Evolutionary conservation across 257 asterid genomes (phyloP).

Genomic region (Solanum infundibuliforme): DNA sequence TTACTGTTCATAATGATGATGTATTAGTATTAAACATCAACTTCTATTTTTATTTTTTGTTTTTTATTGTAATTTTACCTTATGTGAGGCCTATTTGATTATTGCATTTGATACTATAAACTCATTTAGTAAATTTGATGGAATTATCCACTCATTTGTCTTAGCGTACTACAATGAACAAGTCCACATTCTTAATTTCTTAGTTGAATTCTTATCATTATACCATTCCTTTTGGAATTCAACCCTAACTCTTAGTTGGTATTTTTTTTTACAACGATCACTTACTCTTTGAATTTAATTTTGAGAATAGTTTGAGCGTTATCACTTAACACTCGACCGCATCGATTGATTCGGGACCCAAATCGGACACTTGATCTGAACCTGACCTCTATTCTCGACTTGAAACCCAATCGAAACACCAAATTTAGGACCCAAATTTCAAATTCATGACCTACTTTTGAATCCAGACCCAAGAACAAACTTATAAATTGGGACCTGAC

Average conservation of each 20-base stretch:
- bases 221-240: neutral
- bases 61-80: neutral
- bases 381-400: neutral
- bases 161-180: neutral
- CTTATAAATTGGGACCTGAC: neutral
- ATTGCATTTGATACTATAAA: neutral
- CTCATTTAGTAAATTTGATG: neutral
- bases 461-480: neutral
- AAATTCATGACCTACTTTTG: neutral
- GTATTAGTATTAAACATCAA: neutral
- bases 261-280: neutral
- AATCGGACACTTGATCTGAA: no score
- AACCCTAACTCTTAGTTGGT: neutral
- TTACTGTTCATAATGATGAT: neutral
- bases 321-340: neutral
- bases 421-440: neutral
- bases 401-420: neutral
- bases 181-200: neutral
- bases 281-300: neutral
- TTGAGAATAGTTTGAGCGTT: neutral
- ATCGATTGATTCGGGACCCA: no score
- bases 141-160: neutral
- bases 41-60: no score
- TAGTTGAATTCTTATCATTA: no score
- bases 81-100: neutral